phyloP scores from a whole-genome alignment of 2,329 filamentous ascomycete species.

The Phaeosphaeria sp. region DNA sequence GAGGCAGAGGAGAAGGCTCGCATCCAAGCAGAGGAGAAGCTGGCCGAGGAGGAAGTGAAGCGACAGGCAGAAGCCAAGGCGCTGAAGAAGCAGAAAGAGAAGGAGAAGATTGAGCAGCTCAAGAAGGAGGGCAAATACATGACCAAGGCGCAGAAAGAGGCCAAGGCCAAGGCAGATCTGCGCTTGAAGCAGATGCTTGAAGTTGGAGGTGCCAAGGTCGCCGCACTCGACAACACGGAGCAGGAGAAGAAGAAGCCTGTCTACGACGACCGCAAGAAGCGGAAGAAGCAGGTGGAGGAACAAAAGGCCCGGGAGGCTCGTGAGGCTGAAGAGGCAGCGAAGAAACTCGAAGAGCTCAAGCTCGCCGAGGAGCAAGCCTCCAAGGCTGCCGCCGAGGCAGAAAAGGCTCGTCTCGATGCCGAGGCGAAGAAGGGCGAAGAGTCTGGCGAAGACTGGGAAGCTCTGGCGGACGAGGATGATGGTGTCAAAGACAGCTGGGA shows the following conservation, averaged over 20 bases:
- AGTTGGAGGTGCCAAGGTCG: constrained; percentile 71
- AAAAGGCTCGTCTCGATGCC: constrained; percentile 61
- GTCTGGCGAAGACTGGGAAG: constrained; percentile 84
- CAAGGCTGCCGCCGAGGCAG: constrained; percentile 78
- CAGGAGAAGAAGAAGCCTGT: constrained; percentile 86
- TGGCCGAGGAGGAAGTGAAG: constrained; percentile 71
- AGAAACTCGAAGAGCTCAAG: constrained; percentile 62
- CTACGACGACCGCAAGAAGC: constrained; percentile 79
- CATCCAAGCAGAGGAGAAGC: constrained; percentile 70
- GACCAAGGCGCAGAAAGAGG: constrained; percentile 84
- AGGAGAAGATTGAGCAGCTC: constrained; percentile 83
- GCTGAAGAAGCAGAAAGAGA: constrained; percentile 84
- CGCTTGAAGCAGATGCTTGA: constrained; percentile 87
- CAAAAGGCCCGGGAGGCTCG: constrained; percentile 53
- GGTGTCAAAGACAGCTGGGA: constrained; percentile 96
- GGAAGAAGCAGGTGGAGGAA: constrained; percentile 69
- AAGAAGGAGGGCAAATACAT: constrained; percentile 89
- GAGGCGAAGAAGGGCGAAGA: constrained; percentile 69
- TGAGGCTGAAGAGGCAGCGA: constrained; percentile 62
- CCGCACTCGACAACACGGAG: constrained; percentile 63
- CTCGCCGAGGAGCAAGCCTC: constrained; percentile 72
- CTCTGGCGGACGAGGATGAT: constrained; percentile 74
- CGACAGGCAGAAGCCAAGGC: constrained; percentile 75
- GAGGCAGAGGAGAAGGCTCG: constrained; percentile 70
- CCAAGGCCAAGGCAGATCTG: constrained; percentile 78